Base-by-base conservation (phyloP, 768 basidiomycete genomes). In the Dioszegia aurantiaca region DNA sequence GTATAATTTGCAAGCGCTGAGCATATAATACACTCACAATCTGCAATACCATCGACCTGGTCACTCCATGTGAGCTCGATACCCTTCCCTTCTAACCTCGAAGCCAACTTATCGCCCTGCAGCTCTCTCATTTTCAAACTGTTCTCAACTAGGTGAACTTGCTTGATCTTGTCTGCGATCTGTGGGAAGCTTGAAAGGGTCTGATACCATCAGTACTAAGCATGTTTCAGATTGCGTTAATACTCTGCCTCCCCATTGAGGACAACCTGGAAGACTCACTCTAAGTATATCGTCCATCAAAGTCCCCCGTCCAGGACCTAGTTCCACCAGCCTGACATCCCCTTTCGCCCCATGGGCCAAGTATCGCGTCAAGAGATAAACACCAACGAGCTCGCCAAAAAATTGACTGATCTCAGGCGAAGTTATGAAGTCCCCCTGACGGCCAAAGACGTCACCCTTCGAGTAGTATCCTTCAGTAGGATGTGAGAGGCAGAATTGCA, bases 381-480 rank as follows among this genome's bases (percentile, higher is more conserved):
- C 79, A 0, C 83, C 92, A 14, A 95, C 77, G 4, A 97, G 81
- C 85, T 99, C 94, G 59, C 95, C 95, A 73, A 98, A 98, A 0
- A 89, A 84, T 74, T 97, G 92, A 67, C 85, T 89, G 53, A 99
- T 97, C 76, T 99, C 95, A 1, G 94, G 95, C 66, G 88, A 91
- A 11, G 95, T 99, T 21, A 88, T 87, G 70, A 98, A 99, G 79
- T 99, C 95, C 4, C 95, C 95, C 40, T 81, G 80, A 0, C 83
- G 62, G 12, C 95, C 95, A 68, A 99, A 90, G 2, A 98, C 86
- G 41, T 84, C 81, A 57, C 88, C 68, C 57, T 71, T 69, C 80
- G 87, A 89, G 79, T 98, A 98, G 78, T 98, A 99, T 1, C 95
- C 95, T 54, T 90, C 80, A 0, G 83, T 87, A 1, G 93, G 91